Evolutionary conservation across 176 grass and related monocot genomes (phyloP), one percentile per base, ranked within the genome.

Genomic region (Cocos nucifera): DNA sequence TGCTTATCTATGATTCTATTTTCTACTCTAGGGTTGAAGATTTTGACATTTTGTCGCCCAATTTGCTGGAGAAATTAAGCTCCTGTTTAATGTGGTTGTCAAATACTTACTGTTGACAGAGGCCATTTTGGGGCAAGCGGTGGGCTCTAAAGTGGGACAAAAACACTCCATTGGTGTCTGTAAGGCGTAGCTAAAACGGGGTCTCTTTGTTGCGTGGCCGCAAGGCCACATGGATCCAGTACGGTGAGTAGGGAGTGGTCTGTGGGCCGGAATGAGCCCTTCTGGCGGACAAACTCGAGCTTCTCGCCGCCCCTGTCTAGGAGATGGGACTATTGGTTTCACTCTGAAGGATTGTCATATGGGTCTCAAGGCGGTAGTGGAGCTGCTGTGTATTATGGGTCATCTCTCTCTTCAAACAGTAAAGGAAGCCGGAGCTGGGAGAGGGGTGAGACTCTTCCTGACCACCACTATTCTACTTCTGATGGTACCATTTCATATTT

Each of bases 161-260:
- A 12, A 44, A 14, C 35, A 14, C 10, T 44, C 35, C 10, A 14
- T 44, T 14, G 35, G 35, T 2, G 35, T 44, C 35, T 44, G 35
- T 44, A 12, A 44, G 35, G 9, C 9, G 10, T 50, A 59, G 23
- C 17, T 44, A 20, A 23, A 55, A 95, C 80, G 85, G 89, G 85
- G 62, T 88, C 89, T 6, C 63, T 95, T 61, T 95, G 89, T 56
- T 95, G 85, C n/a, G 89, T 95, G 57, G 89, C 81, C 0, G 81
- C 81, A 1, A 77, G 85, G 62, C 78, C 85, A 23, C 89, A 95
- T 61, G 81, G 78, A 20, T 62, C 81, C 16, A 74, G 65, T 63
- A 79, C 78, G 32, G 68, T 85, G 1, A 95, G 65, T 58, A 64
- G 65, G 3, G 89, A 95, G 29, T 95, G 89, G 85, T 87, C 89